Conservation (phyloP, 2,329 filamentous ascomycete genomes). For the Fusarium newnesense region DNA sequence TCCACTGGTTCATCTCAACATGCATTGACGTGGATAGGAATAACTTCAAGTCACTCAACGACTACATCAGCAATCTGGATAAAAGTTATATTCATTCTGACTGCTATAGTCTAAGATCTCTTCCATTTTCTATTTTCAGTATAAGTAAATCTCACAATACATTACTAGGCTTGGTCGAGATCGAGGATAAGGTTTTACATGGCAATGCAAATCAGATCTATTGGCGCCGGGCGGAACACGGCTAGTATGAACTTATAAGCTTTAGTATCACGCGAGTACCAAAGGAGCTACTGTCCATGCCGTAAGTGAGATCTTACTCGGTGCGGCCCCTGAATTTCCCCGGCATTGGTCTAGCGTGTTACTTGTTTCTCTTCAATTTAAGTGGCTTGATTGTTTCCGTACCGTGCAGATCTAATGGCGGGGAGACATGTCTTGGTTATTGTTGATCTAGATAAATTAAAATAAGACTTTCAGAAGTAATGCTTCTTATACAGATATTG, state of each 20-base stretch:
- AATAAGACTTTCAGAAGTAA: background rate
- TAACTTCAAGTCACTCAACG: too few relatives aligned
- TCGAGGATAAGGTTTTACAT: background rate
- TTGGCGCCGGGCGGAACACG: background rate
- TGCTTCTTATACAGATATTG: rapidly evolving
- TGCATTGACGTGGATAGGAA: too few relatives aligned
- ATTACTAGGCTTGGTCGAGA: background rate
- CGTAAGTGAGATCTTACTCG: background rate
- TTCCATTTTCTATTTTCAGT: background rate
- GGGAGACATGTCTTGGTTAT: background rate
- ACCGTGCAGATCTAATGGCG: background rate
- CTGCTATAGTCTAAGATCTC: too few relatives aligned
- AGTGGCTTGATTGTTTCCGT: background rate
- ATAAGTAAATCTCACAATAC: background rate
- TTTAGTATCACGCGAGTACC: background rate
- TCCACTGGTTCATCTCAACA: too few relatives aligned
- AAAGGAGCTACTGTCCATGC: background rate
- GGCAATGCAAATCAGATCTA: background rate
- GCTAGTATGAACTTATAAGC: background rate
- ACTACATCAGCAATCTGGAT: too few relatives aligned
- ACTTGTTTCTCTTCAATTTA: background rate
- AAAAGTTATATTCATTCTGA: too few relatives aligned
- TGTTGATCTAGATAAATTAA: background rate
- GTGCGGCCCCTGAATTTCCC: background rate
- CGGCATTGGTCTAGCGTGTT: background rate